phyloP scores from a whole-genome alignment of 83 land plant genomes.

The Thuja plicata region DNA sequence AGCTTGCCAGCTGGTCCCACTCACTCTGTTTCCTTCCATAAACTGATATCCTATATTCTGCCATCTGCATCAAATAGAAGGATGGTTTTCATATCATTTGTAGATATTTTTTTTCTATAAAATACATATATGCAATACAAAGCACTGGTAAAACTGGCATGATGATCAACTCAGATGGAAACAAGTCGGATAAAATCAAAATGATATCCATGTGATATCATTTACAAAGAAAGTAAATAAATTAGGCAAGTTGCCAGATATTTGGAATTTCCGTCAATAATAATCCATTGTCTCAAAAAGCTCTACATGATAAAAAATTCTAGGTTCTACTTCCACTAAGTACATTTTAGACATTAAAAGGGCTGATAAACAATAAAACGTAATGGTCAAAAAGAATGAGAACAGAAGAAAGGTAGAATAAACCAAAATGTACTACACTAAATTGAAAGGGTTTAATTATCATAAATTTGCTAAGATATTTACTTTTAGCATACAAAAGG shows the following conservation, averaged over 20 bases:
- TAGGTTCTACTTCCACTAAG: background rate
- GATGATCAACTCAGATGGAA: background rate
- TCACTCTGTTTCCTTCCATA: slow-evolving; percentile 98
- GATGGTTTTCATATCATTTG: background rate
- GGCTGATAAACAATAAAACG: background rate
- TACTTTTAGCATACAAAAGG: background rate
- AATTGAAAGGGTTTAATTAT: background rate
- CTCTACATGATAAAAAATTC: background rate
- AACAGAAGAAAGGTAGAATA: background rate
- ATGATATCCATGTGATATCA: background rate
- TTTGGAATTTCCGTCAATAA: background rate
- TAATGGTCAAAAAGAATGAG: background rate
- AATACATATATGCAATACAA: background rate
- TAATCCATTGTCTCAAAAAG: background rate
- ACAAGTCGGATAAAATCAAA: background rate
- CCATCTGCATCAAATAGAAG: slow-evolving; percentile 70
- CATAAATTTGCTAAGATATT: background rate
- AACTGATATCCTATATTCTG: slow-evolving; percentile 96
- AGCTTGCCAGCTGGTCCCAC: slow-evolving; percentile 98
- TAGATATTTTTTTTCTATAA: background rate
- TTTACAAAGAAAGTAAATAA: background rate
- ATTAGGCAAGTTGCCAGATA: background rate
- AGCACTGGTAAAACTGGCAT: background rate
- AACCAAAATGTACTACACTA: background rate
- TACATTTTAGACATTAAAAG: background rate